Base-by-base conservation (phyloP, 2,329 filamentous ascomycete genomes). In the Hypoxylon sp. region DNA sequence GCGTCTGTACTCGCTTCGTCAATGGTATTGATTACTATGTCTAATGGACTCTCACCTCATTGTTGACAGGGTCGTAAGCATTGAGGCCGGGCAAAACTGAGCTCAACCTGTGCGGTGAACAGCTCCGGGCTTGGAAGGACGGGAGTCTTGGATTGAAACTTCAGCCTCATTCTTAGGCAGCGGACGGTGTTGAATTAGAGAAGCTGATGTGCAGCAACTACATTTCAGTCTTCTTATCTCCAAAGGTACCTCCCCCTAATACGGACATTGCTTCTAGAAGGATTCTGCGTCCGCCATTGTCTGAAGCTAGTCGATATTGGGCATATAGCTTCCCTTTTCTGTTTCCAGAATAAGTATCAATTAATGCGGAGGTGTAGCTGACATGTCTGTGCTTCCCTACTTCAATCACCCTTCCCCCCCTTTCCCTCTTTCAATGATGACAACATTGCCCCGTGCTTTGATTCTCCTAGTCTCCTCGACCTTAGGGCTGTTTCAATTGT, bases 261-360 rank as follows among this genome's bases (percentile, higher is more conserved):
- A 39, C 17, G 55, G n/a, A 60, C 31, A 62, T 59, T 35, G 39
- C 62, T 72, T 73, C 70, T 71, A 72, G 72, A 73, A 73, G 58
- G 51, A 58, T 70, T 71, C 65, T 59, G 56, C 57, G 21, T 59
- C 71, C 55, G 54, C 64, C 37, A 55, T 54, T 50, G 57, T 69
- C 53, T 65, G 52, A 65, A 54, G 66, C 65, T 69, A 69, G 66
- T 67, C 60, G 52, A 31, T 51, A 62, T 64, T 53, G 19, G 59
- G 65, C 17, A 58, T 64, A 48, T 46, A 31, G 48, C 46, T 39
- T 44, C 44, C 42, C 42, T 59, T 56, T 27, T 46, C 53, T 24
- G 27, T 48, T 65, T 62, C 53, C 65, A n/a, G 31, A 61, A 60
- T n/a, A 52, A 35, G 31, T 27, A 55, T 48, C 29, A 50, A 21